phyloP scores from a whole-genome alignment of 208 protist species.

The Dictyostelium gargantuum region DNA sequence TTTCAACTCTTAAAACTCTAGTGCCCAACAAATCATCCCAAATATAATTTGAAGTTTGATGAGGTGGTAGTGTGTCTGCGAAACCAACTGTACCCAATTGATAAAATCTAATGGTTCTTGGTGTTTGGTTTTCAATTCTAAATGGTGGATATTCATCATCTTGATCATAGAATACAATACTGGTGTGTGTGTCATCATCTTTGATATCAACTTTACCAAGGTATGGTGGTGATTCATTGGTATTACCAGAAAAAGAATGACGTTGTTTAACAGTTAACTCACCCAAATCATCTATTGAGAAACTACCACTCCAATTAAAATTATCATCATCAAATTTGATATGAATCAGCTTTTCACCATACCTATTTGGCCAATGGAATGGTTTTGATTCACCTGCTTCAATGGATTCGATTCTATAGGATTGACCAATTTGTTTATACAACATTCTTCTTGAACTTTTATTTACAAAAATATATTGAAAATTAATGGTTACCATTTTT shows the following conservation, averaged over 20 bases:
- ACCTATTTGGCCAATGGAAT: constrained; percentile 59
- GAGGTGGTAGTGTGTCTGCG: background rate
- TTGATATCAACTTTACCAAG: constrained; percentile 24
- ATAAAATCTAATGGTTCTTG: constrained; percentile 1
- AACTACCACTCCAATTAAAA: constrained; percentile 33
- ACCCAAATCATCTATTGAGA: constrained; percentile 31
- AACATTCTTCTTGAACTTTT: background rate
- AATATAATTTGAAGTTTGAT: background rate
- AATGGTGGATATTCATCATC: constrained; percentile 21
- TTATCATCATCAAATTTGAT: constrained; percentile 18
- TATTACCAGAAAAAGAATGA: background rate
- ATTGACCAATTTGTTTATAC: background rate
- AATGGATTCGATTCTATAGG: background rate
- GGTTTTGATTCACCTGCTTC: background rate
- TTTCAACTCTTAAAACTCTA: background rate
- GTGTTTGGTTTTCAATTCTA: constrained; percentile 62
- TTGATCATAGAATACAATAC: background rate
- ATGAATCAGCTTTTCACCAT: background rate
- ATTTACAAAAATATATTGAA: constrained; percentile 42
- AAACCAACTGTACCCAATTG: background rate
- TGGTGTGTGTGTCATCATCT: background rate
- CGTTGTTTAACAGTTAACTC: constrained; percentile 35
- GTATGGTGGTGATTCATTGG: background rate
- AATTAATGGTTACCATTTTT: constrained; percentile 61
- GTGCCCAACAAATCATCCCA: constrained; percentile 40